Conservation (phyloP, 2,329 filamentous ascomycete species). For the Ceratocystis colombiana region DNA sequence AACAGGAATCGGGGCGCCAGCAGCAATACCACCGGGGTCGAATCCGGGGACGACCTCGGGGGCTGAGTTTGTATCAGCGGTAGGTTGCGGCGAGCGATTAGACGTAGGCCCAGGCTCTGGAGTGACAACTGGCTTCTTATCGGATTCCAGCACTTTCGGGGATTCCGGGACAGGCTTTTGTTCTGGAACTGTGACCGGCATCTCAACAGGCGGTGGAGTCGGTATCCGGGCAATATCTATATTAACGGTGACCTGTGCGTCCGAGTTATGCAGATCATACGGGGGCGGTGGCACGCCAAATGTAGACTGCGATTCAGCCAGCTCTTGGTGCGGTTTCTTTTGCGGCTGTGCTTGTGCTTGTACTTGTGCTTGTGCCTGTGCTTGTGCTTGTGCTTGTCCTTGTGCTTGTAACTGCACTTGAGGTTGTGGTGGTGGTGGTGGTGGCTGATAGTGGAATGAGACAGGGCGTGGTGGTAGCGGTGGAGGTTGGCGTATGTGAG, state of each 20-base stretch:
- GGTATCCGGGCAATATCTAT: background rate
- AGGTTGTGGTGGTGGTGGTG: background rate
- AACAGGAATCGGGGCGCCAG: slow-evolving; percentile 14
- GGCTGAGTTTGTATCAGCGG: background rate
- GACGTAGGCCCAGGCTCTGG: background rate
- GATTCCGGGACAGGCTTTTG: background rate
- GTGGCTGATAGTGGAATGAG: background rate
- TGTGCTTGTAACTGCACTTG: background rate
- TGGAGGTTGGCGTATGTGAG: slow-evolving; percentile 1
- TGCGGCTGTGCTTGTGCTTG: too few species aligned
- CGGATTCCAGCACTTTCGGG: background rate
- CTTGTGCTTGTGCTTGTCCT: too few species aligned
- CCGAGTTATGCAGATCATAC: background rate
- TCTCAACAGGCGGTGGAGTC: background rate
- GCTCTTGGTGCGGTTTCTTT: too few species aligned
- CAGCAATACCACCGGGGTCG: background rate
- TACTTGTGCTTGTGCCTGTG: too few species aligned
- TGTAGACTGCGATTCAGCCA: background rate
- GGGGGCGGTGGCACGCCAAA: background rate
- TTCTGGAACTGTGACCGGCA: background rate
- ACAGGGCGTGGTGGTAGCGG: slow-evolving; percentile 9
- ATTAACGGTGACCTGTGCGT: background rate
- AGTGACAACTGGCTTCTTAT: background rate
- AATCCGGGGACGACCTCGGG: slow-evolving; percentile 3
- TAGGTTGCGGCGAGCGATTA: background rate